Conservation (phyloP, 1,284 basidiomycete genomes). For the Porogramme epimiltina region DNA sequence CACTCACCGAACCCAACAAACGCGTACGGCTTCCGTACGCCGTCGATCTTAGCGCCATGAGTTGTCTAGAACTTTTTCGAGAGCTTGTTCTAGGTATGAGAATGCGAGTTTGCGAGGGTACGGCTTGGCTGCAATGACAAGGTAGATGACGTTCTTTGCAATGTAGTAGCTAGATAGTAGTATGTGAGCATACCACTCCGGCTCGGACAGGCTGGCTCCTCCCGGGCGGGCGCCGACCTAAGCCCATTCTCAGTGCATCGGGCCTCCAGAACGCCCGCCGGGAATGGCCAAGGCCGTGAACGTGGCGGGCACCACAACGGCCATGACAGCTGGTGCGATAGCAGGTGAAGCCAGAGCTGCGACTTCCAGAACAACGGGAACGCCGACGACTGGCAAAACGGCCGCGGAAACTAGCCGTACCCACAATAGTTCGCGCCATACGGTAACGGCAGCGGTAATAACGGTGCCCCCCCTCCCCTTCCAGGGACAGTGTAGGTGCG, state of each 20-base stretch:
- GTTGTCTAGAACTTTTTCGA: slow-evolving; percentile 92
- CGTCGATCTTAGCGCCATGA: slow-evolving; percentile 90
- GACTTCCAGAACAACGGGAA: too few species aligned
- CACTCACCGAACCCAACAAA: slow-evolving; percentile 92
- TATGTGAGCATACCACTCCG: too few species aligned
- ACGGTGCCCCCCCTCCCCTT: background rate
- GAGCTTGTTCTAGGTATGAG: slow-evolving; percentile 95
- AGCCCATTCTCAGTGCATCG: slow-evolving; percentile 64
- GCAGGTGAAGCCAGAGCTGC: slow-evolving; percentile 19
- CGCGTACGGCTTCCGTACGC: slow-evolving; percentile 87
- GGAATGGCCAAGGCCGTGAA: slow-evolving; percentile 41
- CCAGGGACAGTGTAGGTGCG: slow-evolving; percentile 16
- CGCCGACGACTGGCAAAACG: slow-evolving; percentile 9
- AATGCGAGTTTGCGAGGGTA: slow-evolving; percentile 98
- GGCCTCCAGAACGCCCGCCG: slow-evolving; percentile 73
- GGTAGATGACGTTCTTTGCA: slow-evolving; percentile 89
- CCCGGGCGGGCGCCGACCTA: slow-evolving; percentile 67
- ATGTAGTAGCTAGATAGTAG: slow-evolving; percentile 99
- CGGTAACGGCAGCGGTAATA: background rate
- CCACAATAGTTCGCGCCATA: too few species aligned
- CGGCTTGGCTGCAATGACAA: slow-evolving; percentile 94
- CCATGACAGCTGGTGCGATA: slow-evolving; percentile 16
- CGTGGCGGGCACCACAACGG: slow-evolving; percentile 35
- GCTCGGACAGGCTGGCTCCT: too few species aligned
- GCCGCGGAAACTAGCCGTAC: slow-evolving; percentile 6